Percentiles rank a stretch among this genome's conserved stretches.
Conservation (phyloP, 1,284 basidiomycete genomes). For the Melampsora medusae region DNA sequence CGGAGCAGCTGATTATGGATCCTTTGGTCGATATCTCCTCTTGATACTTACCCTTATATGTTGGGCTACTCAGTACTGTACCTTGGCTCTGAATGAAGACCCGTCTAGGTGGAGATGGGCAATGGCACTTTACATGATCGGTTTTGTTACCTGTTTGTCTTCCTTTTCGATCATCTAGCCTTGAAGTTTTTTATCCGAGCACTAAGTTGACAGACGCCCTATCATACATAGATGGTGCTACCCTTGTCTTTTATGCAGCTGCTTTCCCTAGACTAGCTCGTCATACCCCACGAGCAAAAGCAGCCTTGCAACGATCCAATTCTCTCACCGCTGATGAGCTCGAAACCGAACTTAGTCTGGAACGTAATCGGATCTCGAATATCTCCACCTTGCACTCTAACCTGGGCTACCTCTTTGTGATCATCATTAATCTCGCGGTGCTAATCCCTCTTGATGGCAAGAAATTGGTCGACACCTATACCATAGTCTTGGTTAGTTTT, state of each 20-base stretch:
- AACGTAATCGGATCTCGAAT: slow-evolving; percentile 32
- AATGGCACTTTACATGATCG: slow-evolving; percentile 41
- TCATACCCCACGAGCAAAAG: neutral
- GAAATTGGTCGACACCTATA: slow-evolving; percentile 33
- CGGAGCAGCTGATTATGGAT: slow-evolving; percentile 29
- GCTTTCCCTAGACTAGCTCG: slow-evolving; percentile 3
- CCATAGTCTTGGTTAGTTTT: slow-evolving; percentile 33
- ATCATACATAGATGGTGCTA: slow-evolving; percentile 33
- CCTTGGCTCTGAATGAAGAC: slow-evolving; percentile 15
- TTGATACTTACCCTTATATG: slow-evolving; percentile 34
- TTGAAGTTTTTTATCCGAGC: no score
- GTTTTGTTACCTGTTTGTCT: slow-evolving; percentile 39
- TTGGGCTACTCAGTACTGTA: slow-evolving; percentile 33
- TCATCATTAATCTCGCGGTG: slow-evolving; percentile 22
- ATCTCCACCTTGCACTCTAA: slow-evolving; percentile 41
- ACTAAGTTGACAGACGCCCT: neutral
- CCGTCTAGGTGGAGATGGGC: slow-evolving; percentile 27
- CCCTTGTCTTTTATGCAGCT: slow-evolving; percentile 38
- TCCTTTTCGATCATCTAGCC: neutral
- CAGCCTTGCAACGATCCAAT: neutral
- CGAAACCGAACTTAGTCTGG: slow-evolving; percentile 21
- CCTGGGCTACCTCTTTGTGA: slow-evolving; percentile 28
- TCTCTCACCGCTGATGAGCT: slow-evolving; percentile 1
- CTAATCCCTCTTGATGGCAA: slow-evolving; percentile 35
- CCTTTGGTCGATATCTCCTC: slow-evolving; percentile 36